Conservation (phyloP, 257 asterid genomes). For the Solanum verrucosum region DNA sequence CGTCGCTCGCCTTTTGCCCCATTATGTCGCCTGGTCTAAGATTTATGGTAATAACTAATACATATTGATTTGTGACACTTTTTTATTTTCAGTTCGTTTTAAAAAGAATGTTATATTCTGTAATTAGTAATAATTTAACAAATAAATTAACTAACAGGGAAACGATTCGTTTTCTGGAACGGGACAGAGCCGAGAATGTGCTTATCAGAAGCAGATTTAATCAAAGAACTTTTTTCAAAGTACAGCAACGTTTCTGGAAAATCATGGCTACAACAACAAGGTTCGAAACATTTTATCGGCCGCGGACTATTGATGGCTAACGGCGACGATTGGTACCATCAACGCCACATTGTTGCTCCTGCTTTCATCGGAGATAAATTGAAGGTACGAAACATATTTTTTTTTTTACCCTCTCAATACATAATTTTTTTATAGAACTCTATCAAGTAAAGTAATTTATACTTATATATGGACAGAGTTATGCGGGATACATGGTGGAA, state of each 20-base stretch:
- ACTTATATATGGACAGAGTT: constrained; percentile 31
- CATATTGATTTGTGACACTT: neutral
- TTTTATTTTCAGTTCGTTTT: neutral
- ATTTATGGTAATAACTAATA: constrained; percentile 34
- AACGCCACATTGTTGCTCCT: constrained; percentile 82
- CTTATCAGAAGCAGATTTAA: constrained; percentile 49
- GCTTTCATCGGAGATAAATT: constrained; percentile 84
- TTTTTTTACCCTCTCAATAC: too few species aligned
- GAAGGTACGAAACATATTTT: constrained; percentile 27
- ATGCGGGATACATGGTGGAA: constrained; percentile 75
- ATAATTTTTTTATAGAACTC: too few species aligned
- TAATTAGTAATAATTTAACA: neutral
- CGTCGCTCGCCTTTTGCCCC: constrained; percentile 82
- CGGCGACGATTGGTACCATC: constrained; percentile 83
- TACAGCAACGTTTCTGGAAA: constrained; percentile 63
- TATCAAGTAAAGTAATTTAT: neutral
- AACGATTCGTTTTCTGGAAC: constrained; percentile 71
- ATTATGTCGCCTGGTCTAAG: constrained; percentile 64
- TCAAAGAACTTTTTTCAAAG: constrained; percentile 62
- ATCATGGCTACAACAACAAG: constrained; percentile 86
- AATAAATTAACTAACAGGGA: constrained; percentile 24
- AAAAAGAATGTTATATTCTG: neutral
- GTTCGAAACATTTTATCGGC: constrained; percentile 78
- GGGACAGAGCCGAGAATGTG: constrained; percentile 88
- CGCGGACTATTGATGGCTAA: constrained; percentile 88